These are phyloP conservation scores for Sugiyamaella japonica DNA, from an alignment of 1,139 yeast species.

Conservation along the genomic window DNA sequence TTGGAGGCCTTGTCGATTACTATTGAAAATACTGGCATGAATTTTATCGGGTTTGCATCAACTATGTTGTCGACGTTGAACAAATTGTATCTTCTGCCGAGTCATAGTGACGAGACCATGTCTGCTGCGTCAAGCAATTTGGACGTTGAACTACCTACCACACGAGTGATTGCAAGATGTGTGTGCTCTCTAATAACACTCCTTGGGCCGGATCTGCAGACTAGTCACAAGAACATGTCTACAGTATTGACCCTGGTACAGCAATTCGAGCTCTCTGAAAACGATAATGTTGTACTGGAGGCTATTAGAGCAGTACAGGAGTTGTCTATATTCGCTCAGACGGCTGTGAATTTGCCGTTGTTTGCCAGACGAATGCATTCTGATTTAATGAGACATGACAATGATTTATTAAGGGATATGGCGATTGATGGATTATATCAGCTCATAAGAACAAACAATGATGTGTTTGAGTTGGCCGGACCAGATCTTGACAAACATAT, in stretches of 20 bases:
- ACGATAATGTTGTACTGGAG: constrained; percentile 36
- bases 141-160: constrained; percentile 47
- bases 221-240: constrained; percentile 30
- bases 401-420: constrained; percentile 30
- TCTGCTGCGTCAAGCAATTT: constrained; percentile 50
- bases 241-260: constrained; percentile 35
- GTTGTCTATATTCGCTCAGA: constrained; percentile 38
- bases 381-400: constrained; percentile 28
- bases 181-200: constrained; percentile 47
- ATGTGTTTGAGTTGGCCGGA: constrained; percentile 38
- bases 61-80: constrained; percentile 51
- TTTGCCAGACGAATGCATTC: constrained; percentile 35
- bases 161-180: constrained; percentile 45
- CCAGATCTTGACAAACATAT: constrained; percentile 37
- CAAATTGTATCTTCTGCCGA: constrained; percentile 51
- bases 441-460: constrained; percentile 37
- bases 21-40: constrained; percentile 56
- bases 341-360: constrained; percentile 31
- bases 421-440: constrained; percentile 43
- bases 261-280: constrained; percentile 33
- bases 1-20: constrained; percentile 58
- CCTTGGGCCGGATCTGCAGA: constrained; percentile 52
- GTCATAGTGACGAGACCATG: constrained; percentile 52
- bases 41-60: constrained; percentile 46
- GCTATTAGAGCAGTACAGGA: constrained; percentile 33